These are phyloP conservation scores for Apiotrichum laibachii DNA, from an alignment of 1,284 basidiomycete genomes.

Conservation along the genomic window DNA sequence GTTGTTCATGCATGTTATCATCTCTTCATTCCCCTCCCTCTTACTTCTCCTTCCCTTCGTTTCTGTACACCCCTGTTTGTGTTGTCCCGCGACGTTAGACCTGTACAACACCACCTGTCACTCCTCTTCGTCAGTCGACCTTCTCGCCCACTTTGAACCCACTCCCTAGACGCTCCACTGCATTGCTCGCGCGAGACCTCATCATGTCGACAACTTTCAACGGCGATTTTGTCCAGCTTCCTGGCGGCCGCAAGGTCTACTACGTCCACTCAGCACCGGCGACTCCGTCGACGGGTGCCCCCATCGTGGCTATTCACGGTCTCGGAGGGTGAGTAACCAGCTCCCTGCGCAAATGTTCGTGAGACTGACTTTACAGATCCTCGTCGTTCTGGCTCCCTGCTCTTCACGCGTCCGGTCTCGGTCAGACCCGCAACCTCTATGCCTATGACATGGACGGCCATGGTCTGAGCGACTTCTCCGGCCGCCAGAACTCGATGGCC, in stretches of 20 bases:
- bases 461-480: conserved; percentile 25
- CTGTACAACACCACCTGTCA: too few species aligned
- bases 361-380: conserved; percentile 8
- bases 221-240: conserved; percentile 10
- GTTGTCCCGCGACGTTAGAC: too few species aligned
- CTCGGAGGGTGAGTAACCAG: conserved; percentile 20
- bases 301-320: conserved; percentile 27
- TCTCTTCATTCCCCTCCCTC: too few species aligned
- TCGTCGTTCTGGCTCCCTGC: conserved; percentile 50
- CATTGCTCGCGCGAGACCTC: too few species aligned
- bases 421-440: conserved; percentile 20
- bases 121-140: too few species aligned
- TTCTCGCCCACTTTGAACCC: too few species aligned
- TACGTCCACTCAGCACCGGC: conserved; percentile 14
- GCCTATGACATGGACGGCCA: conserved; percentile 35
- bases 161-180: too few species aligned
- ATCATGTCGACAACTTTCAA: conserved; percentile 4
- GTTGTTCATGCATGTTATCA: too few species aligned
- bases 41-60: too few species aligned
- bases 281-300: conserved; percentile 60
- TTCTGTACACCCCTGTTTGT: too few species aligned
- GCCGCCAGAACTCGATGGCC: conserved; percentile 15
- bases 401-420: conserved; percentile 16
- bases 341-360: not conserved
- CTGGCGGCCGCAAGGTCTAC: conserved; percentile 14